Conservation (phyloP, 176 grass and related monocot species). For the Eragrostis nindensis region DNA sequence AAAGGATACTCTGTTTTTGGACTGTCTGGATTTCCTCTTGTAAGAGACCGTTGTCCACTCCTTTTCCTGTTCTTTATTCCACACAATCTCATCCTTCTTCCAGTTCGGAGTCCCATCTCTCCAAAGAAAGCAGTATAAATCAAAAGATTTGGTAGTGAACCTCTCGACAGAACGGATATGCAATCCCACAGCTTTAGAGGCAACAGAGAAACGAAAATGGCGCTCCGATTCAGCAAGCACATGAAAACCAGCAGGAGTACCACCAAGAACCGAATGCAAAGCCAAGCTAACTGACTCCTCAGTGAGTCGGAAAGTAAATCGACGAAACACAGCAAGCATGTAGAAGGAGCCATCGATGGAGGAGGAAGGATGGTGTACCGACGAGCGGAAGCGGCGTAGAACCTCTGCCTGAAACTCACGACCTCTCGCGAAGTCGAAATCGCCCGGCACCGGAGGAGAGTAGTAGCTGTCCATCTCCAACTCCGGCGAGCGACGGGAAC, state of each 20-base stretch:
- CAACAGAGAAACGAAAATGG: neutral
- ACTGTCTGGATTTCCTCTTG: too few relatives aligned
- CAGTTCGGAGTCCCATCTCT: neutral
- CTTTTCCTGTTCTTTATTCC: neutral
- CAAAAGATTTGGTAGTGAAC: neutral
- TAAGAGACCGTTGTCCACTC: neutral
- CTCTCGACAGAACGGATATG: neutral
- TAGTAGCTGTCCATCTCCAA: too few relatives aligned
- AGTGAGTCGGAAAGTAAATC: neutral
- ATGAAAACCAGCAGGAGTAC: neutral
- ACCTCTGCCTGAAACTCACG: too few relatives aligned
- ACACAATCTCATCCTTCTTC: neutral
- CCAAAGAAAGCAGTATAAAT: neutral
- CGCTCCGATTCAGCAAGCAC: neutral
- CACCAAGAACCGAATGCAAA: neutral
- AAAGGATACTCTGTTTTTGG: too few relatives aligned
- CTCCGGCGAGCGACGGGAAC: too few relatives aligned
- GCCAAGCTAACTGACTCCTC: neutral
- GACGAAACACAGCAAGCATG: neutral
- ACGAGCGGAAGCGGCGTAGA: too few relatives aligned
- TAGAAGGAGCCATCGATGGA: too few relatives aligned
- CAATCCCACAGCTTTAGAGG: neutral
- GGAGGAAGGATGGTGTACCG: too few relatives aligned
- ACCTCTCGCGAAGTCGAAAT: too few relatives aligned
- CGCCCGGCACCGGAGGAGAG: too few relatives aligned